Evolutionary conservation across 2,329 filamentous ascomycete genomes (phyloP).

Genomic region (Diaporthe sp.): DNA sequence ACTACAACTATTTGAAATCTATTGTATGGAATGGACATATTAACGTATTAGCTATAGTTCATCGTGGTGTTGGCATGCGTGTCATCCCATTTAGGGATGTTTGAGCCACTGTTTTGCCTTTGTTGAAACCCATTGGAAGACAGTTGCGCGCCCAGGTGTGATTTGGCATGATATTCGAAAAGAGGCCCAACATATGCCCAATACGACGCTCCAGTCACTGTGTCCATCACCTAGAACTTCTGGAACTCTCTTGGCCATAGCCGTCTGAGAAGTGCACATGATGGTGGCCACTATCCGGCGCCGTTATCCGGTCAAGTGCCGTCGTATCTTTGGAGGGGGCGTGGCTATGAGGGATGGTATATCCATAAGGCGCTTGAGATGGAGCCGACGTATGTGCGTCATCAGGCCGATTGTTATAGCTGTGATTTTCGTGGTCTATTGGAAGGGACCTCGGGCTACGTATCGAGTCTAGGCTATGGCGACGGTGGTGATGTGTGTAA

Average conservation of each 20-base stretch:
- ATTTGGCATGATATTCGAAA: background rate
- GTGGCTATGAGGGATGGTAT: background rate
- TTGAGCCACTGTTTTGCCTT: background rate
- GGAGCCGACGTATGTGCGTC: background rate
- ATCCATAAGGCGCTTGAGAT: background rate
- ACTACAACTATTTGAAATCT: background rate
- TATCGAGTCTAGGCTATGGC: background rate
- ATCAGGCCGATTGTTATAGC: background rate
- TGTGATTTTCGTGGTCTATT: too few species aligned
- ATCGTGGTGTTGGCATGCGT: background rate
- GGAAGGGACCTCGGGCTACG: background rate
- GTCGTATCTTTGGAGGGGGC: background rate
- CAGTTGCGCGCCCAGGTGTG: background rate
- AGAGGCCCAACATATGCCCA: too few species aligned
- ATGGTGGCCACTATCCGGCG: background rate
- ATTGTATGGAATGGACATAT: background rate
- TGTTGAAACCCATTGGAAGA: background rate
- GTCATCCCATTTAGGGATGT: too few species aligned
- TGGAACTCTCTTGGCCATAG: background rate
- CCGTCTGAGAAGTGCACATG: slow-evolving; percentile 1
- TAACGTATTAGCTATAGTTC: background rate
- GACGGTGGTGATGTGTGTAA: background rate
- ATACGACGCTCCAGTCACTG: background rate
- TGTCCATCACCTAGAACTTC: background rate
- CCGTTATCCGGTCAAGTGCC: background rate